Evolutionary conservation across 2,329 filamentous ascomycete genomes (phyloP).

Genomic region (Myrmaecium sp.): DNA sequence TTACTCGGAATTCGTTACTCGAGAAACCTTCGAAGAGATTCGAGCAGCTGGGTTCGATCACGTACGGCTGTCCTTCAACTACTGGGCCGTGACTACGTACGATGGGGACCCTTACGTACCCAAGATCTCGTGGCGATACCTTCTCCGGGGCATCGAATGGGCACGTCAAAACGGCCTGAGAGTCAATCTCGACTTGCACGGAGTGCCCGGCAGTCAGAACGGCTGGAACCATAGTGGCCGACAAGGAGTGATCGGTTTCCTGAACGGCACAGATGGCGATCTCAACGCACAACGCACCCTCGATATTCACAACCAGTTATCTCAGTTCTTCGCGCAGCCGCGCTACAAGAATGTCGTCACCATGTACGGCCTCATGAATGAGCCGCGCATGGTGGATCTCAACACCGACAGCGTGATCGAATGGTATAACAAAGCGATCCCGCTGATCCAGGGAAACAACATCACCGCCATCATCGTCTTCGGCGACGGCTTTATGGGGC

Average conservation of each 20-base stretch:
- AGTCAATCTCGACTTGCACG: conserved; percentile 85
- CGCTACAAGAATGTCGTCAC: conserved; percentile 83
- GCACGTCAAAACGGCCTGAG: conserved; percentile 81
- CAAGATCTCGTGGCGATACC: conserved; percentile 80
- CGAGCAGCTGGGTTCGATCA: conserved; percentile 81
- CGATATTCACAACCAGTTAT: conserved; percentile 73
- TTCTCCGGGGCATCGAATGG: conserved; percentile 85
- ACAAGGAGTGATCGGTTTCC: conserved; percentile 66
- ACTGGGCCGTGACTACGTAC: conserved; percentile 84
- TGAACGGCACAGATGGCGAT: conserved; percentile 74
- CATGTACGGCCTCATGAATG: conserved; percentile 90
- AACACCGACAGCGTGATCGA: conserved; percentile 47
- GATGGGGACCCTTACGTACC: conserved; percentile 75
- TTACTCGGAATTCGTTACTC: conserved; percentile 76
- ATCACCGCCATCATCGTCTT: conserved; percentile 60
- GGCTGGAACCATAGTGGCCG: conserved; percentile 94
- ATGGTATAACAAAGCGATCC: conserved; percentile 65
- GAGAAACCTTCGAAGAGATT: conserved; percentile 71
- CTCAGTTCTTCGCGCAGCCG: conserved; percentile 81
- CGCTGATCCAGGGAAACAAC: conserved; percentile 59
- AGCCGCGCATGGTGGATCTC: conserved; percentile 66
- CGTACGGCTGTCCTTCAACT: conserved; percentile 87
- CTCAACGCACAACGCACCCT: conserved; percentile 67
- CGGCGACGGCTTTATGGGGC: conserved; percentile 86
- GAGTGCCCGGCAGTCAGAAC: conserved; percentile 83